These are phyloP conservation scores for Heimioporus retisporus DNA, from an alignment of 1,284 basidiomycete species.

Conservation along the genomic window DNA sequence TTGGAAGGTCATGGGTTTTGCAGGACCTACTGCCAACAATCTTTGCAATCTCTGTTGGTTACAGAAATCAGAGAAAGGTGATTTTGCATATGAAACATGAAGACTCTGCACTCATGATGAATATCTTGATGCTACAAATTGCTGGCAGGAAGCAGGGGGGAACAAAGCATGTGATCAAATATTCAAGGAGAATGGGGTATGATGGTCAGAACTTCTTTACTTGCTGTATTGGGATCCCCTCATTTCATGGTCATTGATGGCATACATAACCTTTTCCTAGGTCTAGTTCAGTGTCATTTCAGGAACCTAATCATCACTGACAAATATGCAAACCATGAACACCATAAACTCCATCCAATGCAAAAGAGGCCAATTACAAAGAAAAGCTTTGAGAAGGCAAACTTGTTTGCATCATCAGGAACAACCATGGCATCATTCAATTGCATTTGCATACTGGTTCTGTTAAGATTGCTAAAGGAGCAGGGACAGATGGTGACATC, in stretches of 20 bases:
- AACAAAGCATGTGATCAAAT: background rate
- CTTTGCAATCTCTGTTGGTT: constrained; percentile 8
- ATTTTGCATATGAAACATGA: background rate
- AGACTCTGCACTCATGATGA: background rate
- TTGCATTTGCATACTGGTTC: background rate
- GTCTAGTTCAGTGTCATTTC: constrained; percentile 15
- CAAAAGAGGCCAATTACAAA: background rate
- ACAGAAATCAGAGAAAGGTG: background rate
- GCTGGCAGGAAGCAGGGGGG: background rate
- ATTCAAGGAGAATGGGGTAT: constrained; percentile 11
- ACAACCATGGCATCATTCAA: background rate
- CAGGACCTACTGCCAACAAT: background rate
- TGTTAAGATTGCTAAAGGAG: too few species aligned
- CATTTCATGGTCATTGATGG: constrained; percentile 22
- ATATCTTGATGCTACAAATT: background rate
- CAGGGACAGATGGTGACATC: too few species aligned
- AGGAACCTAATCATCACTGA: constrained; percentile 17
- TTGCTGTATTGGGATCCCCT: constrained; percentile 51
- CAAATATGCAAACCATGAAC: constrained; percentile 11
- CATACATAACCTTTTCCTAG: constrained; percentile 40
- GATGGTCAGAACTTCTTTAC: constrained; percentile 48
- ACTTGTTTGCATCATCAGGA: constrained; percentile 1
- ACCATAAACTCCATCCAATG: background rate
- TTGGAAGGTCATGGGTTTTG: constrained; percentile 5
- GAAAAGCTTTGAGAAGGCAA: background rate